Conservation (phyloP, 495 filamentous ascomycete species). For the Annulohypoxylon moriforme region DNA sequence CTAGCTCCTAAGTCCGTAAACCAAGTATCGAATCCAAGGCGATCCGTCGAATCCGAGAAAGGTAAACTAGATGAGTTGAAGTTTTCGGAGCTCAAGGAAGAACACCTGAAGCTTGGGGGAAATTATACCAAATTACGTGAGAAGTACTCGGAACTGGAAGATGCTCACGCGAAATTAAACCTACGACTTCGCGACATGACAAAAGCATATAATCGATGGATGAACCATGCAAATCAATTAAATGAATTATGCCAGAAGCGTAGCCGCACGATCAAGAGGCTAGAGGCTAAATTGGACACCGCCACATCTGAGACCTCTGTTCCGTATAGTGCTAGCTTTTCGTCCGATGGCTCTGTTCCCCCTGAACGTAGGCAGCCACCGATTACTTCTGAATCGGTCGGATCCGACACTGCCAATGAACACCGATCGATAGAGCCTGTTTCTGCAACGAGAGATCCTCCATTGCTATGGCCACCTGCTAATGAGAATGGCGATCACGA, state of each 20-base stretch:
- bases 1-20: conserved; percentile 40
- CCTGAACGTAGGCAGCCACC: conserved; percentile 6
- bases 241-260: conserved; percentile 38
- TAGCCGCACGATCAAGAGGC: conserved; percentile 44
- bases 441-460: neutral
- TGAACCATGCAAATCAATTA: conserved; percentile 41
- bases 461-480: conserved; percentile 5
- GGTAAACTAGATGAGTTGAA: conserved; percentile 35
- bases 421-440: neutral
- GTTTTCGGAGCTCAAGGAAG: conserved; percentile 44
- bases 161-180: conserved; percentile 49
- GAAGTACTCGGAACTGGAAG: conserved; percentile 49
- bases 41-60: conserved; percentile 31
- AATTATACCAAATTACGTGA: conserved; percentile 40
- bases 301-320: conserved; percentile 13
- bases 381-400: neutral
- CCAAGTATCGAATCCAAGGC: conserved; percentile 25
- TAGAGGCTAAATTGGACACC: conserved; percentile 39
- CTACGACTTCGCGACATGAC: conserved; percentile 42
- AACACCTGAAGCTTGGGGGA: conserved; percentile 46
- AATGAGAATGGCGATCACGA: neutral
- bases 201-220: conserved; percentile 37
- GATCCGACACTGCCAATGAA: neutral
- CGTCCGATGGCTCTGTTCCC: conserved; percentile 18
- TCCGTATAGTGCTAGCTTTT: conserved; percentile 27